Conservation (phyloP, 768 basidiomycete species). For the Lepiota venenata region DNA sequence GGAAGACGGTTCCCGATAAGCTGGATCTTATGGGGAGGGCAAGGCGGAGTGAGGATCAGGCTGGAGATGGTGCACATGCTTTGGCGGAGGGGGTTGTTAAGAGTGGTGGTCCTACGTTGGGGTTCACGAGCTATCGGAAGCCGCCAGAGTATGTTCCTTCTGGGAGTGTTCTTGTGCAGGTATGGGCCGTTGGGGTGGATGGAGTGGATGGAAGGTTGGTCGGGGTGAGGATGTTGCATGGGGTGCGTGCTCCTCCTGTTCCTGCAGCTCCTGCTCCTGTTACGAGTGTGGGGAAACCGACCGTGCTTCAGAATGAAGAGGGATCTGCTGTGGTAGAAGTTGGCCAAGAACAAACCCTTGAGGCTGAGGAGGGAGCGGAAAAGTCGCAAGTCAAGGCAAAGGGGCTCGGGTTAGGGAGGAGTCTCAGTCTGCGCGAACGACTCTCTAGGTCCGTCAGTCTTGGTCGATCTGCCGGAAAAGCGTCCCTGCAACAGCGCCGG, state of each 20-base stretch:
- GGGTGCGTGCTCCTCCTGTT: neutral
- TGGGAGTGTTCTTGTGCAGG: constrained; percentile 75
- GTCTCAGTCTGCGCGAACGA: constrained; percentile 15
- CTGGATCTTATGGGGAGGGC: neutral
- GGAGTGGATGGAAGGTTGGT: constrained; percentile 67
- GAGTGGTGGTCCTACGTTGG: constrained; percentile 34
- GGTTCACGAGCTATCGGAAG: constrained; percentile 65
- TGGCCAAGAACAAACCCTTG: neutral
- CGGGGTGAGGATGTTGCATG: constrained; percentile 34
- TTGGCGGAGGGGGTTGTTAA: constrained; percentile 19
- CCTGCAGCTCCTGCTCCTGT: neutral
- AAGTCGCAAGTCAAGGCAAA: constrained; percentile 10
- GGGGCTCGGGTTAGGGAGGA: constrained; percentile 13
- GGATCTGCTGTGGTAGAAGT: constrained; percentile 1
- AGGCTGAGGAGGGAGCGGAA: constrained; percentile 3
- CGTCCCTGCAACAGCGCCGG: neutral
- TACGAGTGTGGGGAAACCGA: constrained; percentile 3
- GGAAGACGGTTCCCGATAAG: constrained; percentile 15
- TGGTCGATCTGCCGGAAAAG: constrained; percentile 5
- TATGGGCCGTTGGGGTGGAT: constrained; percentile 88
- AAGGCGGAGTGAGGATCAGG: constrained; percentile 15
- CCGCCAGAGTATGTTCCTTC: constrained; percentile 75
- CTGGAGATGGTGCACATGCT: constrained; percentile 1
- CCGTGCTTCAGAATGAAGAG: constrained; percentile 1
- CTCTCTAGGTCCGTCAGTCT: constrained; percentile 9